Evolutionary conservation across 306 rosid species (phyloP), one percentile per base, ranked within the genome.

Genomic region (Pterocarpus macrocarpus): DNA sequence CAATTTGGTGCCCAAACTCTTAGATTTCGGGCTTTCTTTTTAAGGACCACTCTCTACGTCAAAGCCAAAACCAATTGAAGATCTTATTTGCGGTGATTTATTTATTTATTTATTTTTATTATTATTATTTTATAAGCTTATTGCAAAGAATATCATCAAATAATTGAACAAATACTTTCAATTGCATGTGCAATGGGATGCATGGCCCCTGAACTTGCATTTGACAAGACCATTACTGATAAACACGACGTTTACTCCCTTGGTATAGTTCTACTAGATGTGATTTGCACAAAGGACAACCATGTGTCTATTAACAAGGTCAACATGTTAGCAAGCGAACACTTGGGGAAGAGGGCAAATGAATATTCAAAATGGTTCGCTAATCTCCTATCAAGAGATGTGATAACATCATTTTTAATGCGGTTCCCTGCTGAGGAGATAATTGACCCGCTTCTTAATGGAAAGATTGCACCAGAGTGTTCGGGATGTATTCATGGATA

Each of bases 381-480:
- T 22, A 22, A 22, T 22, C 28, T 22, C 28, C 28, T 22, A 22
- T 22, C 28, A 22, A 22, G 28, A 22, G 28, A 22, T 1, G 28
- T 22, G 28, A 22, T 22, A 22, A 22, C 28, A 22, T 22, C 28
- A 22, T 47, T 43, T 1, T 52, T 22, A 1, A 1, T 14, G 4
- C 7, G 9, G 1, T 38, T 64, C 28, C 15, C 70, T 2, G 12
- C 7, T 16, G 43, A 30, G 13, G 15, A 33, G 15, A 75, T 62
- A 13, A 64, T 82, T 4, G 73, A 86, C 63, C 71, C 69, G 5
- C 41, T 8, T 32, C 41, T 87, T 17, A 13, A 1, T 53, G 85
- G 88, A 67, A 66, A 71, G 39, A 72, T 86, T 56, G 77, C 77
- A 13, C 81, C 80, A 0, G 84, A 66, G 41, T 71, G 80, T 41